These are phyloP conservation scores for Vinca minor DNA, from an alignment of 257 asterid genomes.

Conservation along the genomic window DNA sequence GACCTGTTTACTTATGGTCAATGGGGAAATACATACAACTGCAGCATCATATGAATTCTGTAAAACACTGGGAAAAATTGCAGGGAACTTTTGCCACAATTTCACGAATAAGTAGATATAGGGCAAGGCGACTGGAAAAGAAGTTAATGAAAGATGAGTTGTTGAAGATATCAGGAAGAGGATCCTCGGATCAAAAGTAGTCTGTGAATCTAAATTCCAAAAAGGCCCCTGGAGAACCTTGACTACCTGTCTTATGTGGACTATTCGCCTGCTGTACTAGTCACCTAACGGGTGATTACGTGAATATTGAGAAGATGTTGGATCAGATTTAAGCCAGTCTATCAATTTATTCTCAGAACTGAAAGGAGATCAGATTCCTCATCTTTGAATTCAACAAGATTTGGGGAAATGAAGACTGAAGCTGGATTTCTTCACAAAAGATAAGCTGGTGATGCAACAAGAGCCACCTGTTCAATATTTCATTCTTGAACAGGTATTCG, in stretches of 20 bases:
- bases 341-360: constrained; percentile 2
- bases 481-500: constrained; percentile 5
- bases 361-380: background rate
- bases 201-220: constrained; percentile 5
- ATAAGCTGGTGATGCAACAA: constrained; percentile 1
- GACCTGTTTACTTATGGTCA: constrained; percentile 13
- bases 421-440: constrained; percentile 1
- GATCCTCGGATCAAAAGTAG: background rate
- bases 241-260: constrained; percentile 1
- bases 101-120: background rate
- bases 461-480: constrained; percentile 4
- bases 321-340: background rate
- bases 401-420: background rate
- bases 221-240: background rate
- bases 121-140: background rate
- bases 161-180: background rate
- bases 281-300: background rate
- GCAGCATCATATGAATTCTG: constrained; percentile 1
- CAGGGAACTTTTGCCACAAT: background rate
- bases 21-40: constrained; percentile 5
- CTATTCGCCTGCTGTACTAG: background rate
- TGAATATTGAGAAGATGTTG: background rate
- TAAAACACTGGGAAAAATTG: constrained; percentile 1
- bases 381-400: background rate
- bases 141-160: background rate